These are phyloP conservation scores for Cutaneotrichosporon mucoides DNA, from an alignment of 1,284 basidiomycete genomes.

Conservation along the genomic window DNA sequence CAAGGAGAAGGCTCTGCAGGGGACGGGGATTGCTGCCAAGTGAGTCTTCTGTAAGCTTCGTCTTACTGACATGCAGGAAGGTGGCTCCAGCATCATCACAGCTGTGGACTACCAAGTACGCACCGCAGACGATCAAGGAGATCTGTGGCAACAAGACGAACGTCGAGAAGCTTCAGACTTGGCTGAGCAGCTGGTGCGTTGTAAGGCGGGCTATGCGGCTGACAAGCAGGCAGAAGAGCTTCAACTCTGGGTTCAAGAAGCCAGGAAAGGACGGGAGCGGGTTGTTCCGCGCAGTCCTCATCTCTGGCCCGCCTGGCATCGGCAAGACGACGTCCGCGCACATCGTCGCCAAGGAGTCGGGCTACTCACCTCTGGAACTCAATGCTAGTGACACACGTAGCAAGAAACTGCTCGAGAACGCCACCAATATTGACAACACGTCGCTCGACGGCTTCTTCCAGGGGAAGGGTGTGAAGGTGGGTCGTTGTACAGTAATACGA, in stretches of 20 bases:
- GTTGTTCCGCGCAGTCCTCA: slow-evolving; percentile 76
- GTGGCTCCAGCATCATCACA: slow-evolving; percentile 55
- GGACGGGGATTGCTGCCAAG: slow-evolving; percentile 43
- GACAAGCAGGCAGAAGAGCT: slow-evolving; percentile 62
- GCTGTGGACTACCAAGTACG: slow-evolving; percentile 95
- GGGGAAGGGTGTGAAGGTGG: slow-evolving; percentile 57
- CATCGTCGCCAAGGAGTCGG: slow-evolving; percentile 79
- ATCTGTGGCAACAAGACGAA: slow-evolving; percentile 91
- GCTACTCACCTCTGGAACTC: slow-evolving; percentile 87
- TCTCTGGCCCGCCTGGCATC: slow-evolving; percentile 92
- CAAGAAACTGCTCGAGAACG: slow-evolving; percentile 94
- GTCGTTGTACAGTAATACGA: background rate
- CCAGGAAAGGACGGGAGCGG: slow-evolving; percentile 89
- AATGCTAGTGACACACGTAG: slow-evolving; percentile 94
- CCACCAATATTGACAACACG: slow-evolving; percentile 79
- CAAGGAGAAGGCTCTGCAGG: slow-evolving; percentile 50
- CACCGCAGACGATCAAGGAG: slow-evolving; percentile 79
- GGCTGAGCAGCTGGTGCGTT: slow-evolving; percentile 80
- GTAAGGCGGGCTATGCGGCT: background rate
- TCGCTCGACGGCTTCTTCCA: slow-evolving; percentile 84
- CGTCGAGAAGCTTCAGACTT: slow-evolving; percentile 80
- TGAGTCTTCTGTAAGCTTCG: slow-evolving; percentile 18
- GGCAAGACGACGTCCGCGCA: slow-evolving; percentile 98
- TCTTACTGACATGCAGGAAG: slow-evolving; percentile 34
- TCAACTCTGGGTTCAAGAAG: slow-evolving; percentile 80